Base-by-base conservation (phyloP, 176 grass and related monocot species). In the Alloteropsis semialata region DNA sequence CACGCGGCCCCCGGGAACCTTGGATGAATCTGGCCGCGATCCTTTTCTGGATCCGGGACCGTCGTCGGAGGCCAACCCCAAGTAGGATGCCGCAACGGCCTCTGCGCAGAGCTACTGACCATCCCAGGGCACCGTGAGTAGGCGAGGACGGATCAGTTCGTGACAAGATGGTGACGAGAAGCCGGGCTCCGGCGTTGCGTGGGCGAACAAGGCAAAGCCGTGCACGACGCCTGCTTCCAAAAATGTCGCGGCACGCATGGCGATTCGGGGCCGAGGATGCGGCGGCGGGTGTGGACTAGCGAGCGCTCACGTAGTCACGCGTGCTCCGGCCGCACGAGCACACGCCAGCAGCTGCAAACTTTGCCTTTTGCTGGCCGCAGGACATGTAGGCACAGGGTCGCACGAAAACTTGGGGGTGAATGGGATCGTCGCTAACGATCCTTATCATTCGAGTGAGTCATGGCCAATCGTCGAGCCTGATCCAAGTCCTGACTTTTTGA, bases 21-120 rank as follows among this genome's bases (percentile, higher is more conserved):
- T 51, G 30, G 78, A 81, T 81, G 77, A 89, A 89, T 80, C 49
- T 81, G 82, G 62, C 27, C 74, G 46, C 29, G 56, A 88, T 73
- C 38, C 44, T 33, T 36, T 15, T 6, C 82, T 43, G 65, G 3
- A 54, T 78, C 7, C 51, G 29, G 49, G 1, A 44, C 46, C 72
- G n/a, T 21, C 15, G 1, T 15, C 19, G 11, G 49, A 67, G 70
- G 79, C 32, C 64, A 70, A 66, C 14, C 61, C 24, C 41, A 80
- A 68, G 66, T 51, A 16, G 50, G 76, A 51, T 36, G 82, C 32
- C 25, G 41, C 60, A 64, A 6, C 72, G 45, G 75, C 33, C 6
- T 60, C 22, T 8, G 70, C 12, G n/a, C n/a, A n/a, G n/a, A n/a
- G n/a, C n/a, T n/a, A 68, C 78, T 51, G 30, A 1, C 85, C 61